Percentiles rank a stretch among this genome's conserved stretches.
These are phyloP conservation scores for Chlamydomonas incerta DNA, from an alignment of 139 green algal species.

Conservation along the genomic window DNA sequence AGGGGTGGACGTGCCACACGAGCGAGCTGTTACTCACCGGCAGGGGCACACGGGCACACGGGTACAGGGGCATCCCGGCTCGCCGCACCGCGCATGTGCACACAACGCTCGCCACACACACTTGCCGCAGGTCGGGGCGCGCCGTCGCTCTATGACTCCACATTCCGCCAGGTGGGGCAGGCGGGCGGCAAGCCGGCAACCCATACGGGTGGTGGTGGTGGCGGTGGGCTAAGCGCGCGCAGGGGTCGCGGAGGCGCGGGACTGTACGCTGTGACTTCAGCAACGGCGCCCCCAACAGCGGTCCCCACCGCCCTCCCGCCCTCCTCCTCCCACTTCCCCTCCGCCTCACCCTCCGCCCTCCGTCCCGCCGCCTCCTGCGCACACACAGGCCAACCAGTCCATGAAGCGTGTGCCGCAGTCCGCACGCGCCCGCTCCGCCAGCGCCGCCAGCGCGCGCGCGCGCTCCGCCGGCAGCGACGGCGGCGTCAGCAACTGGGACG, in stretches of 20 bases:
- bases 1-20: too few species aligned
- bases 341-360: background rate
- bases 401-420: slow-evolving; percentile 27
- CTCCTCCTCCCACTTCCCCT: background rate
- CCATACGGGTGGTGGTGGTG: too few species aligned
- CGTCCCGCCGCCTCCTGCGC: background rate
- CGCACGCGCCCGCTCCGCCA: background rate
- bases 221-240: too few species aligned
- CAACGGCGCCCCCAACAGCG: too few species aligned
- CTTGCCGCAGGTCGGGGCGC: background rate
- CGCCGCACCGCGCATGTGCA: background rate
- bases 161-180: background rate
- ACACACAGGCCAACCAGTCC: slow-evolving; percentile 33
- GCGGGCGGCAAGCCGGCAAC: too few species aligned
- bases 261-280: too few species aligned
- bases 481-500: background rate
- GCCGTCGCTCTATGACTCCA: background rate
- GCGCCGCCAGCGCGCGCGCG: background rate
- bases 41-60: too few species aligned
- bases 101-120: background rate
- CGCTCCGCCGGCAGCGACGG: background rate
- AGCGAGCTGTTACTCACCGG: too few species aligned
- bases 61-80: too few species aligned
- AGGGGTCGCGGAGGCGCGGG: too few species aligned
- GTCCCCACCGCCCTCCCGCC: too few species aligned